These are phyloP conservation scores for Alternaria atra DNA, from an alignment of 2,329 filamentous ascomycete species.

Conservation along the genomic window DNA sequence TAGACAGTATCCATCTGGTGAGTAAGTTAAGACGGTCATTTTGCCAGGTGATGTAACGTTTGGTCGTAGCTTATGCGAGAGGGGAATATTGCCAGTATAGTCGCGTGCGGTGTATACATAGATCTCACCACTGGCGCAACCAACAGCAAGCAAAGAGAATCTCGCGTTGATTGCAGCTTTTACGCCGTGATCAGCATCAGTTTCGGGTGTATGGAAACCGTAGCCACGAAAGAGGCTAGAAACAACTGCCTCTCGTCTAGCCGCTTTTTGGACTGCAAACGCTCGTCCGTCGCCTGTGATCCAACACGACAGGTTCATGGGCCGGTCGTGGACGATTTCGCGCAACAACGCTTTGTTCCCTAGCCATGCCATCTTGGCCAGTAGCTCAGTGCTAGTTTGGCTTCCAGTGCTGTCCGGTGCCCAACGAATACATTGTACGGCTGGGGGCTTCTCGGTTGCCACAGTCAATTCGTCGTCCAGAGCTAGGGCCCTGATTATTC, in stretches of 20 bases:
- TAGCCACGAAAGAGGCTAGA: constrained; percentile 86
- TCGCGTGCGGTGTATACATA: constrained; percentile 92
- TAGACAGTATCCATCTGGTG: constrained; percentile 93
- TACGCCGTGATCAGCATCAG: constrained; percentile 67
- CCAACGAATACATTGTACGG: constrained; percentile 98
- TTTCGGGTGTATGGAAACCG: constrained; percentile 82
- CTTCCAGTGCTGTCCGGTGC: constrained; percentile 80
- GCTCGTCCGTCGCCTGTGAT: constrained; percentile 85
- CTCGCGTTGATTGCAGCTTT: constrained; percentile 89
- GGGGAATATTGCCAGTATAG: constrained; percentile 89
- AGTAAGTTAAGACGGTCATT: constrained; percentile 81
- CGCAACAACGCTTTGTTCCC: constrained; percentile 77
- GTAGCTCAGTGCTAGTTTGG: constrained; percentile 89
- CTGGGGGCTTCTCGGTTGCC: constrained; percentile 87
- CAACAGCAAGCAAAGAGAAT: constrained; percentile 91
- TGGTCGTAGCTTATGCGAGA: constrained; percentile 79
- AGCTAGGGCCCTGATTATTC: constrained; percentile 86
- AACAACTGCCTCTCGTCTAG: constrained; percentile 54
- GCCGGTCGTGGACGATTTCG: constrained; percentile 92
- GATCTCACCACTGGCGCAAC: constrained; percentile 80
- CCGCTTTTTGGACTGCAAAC: constrained; percentile 82
- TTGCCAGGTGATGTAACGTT: constrained; percentile 76
- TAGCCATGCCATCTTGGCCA: constrained; percentile 87
- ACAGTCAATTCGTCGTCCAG: constrained; percentile 93
- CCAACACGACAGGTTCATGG: constrained; percentile 97